Evolutionary conservation across 257 asterid species (phyloP).

Genomic region (Osmanthus fragrans): DNA sequence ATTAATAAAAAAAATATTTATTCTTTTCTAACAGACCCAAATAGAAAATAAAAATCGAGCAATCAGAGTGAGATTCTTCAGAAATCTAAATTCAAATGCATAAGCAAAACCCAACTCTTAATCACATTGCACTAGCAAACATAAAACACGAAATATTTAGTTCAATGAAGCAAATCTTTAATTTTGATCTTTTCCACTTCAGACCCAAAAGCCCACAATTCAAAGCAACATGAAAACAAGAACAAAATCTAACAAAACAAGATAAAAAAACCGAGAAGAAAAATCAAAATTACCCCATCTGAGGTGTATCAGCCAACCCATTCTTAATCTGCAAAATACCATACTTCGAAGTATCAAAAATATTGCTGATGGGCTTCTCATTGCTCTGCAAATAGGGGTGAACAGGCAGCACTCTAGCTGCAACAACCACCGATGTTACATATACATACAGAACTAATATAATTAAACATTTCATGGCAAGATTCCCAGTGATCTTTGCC

Average conservation of each 20-base stretch:
- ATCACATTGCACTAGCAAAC: not conserved
- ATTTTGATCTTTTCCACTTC: not conserved
- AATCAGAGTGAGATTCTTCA: not conserved
- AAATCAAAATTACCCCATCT: slow-evolving; percentile 64
- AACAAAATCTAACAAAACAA: not conserved
- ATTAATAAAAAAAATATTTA: not conserved
- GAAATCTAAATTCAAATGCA: not conserved
- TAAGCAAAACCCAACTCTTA: not conserved
- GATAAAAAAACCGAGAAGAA: not conserved
- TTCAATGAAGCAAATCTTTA: not conserved
- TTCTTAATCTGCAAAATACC: slow-evolving; percentile 61
- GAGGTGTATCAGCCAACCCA: slow-evolving; percentile 68
- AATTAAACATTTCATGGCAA: slow-evolving; percentile 11
- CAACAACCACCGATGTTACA: slow-evolving; percentile 28
- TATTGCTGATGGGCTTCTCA: slow-evolving; percentile 26
- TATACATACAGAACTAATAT: slow-evolving; percentile 24
- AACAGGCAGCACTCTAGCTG: slow-evolving; percentile 39
- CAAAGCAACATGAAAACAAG: not conserved
- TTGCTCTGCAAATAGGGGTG: slow-evolving; percentile 41
- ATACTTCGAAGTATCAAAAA: slow-evolving; percentile 66
- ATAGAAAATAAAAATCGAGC: not conserved
- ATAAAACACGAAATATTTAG: not conserved
- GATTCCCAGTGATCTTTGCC: slow-evolving; percentile 19
- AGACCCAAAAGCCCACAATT: not conserved
- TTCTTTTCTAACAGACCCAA: not conserved